Conservation (phyloP, 192 early-diverging fungal species). For the Rhizophagus prolifer region DNA sequence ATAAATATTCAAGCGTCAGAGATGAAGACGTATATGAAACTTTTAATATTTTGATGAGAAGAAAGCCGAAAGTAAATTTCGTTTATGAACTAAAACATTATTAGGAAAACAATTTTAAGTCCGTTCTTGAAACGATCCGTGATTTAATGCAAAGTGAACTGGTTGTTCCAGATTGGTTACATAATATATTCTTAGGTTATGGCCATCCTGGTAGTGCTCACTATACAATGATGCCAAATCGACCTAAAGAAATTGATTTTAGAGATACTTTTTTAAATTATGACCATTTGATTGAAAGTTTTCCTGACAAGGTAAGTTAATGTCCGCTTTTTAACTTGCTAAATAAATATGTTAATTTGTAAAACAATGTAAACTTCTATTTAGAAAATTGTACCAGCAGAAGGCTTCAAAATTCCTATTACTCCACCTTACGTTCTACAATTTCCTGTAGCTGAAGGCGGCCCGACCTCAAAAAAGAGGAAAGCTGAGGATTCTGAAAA, state of each 20-base stretch:
- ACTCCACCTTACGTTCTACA: conserved; percentile 76
- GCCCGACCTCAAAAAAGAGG: conserved; percentile 32
- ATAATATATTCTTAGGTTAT: conserved; percentile 91
- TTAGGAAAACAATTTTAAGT: conserved; percentile 93
- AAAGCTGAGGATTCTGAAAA: conserved; percentile 46
- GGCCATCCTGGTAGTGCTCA: conserved; percentile 82
- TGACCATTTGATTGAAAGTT: conserved; percentile 71
- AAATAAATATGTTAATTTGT: conserved; percentile 9
- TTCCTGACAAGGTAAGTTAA: conserved; percentile 55
- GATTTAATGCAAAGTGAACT: conserved; percentile 82
- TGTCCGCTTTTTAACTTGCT: not conserved
- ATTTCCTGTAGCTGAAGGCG: conserved; percentile 53
- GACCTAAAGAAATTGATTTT: conserved; percentile 67
- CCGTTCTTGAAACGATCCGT: conserved; percentile 86
- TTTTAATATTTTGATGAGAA: conserved; percentile 89
- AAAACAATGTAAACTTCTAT: not conserved
- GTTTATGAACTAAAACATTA: not conserved
- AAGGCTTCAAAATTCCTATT: conserved; percentile 36
- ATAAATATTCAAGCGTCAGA: conserved; percentile 43
- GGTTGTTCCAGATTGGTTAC: conserved; percentile 89
- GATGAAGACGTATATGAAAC: conserved; percentile 68
- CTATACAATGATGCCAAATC: conserved; percentile 62
- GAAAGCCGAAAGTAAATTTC: conserved; percentile 53
- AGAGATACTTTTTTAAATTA: conserved; percentile 86
- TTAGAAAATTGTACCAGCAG: conserved; percentile 39